Evolutionary conservation across 495 filamentous ascomycete species (phyloP).

Genomic region (Penicillium soppii): DNA sequence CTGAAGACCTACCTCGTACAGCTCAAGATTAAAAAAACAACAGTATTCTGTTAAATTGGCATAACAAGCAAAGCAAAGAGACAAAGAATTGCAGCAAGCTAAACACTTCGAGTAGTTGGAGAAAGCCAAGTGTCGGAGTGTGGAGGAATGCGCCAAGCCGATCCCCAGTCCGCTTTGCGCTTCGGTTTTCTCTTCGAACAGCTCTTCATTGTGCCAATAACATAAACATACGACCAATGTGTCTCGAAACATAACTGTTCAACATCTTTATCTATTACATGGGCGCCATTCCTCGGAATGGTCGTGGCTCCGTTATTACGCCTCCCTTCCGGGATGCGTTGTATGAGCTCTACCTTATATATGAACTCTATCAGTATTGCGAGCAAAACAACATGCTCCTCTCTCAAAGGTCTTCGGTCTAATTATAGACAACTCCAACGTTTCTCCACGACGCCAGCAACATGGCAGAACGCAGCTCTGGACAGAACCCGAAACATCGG

Average conservation of each 20-base stretch:
- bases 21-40: neutral
- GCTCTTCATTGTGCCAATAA: neutral
- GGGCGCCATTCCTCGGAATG: constrained; percentile 25
- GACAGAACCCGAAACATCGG: constrained; percentile 87
- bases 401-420: constrained; percentile 6
- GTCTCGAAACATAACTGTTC: constrained; percentile 6
- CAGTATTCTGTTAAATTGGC: constrained; percentile 6
- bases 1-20: constrained; percentile 14
- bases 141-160: constrained; percentile 22
- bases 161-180: constrained; percentile 13
- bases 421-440: constrained; percentile 6
- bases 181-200: constrained; percentile 10
- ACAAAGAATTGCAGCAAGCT: neutral
- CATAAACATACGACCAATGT: constrained; percentile 11
- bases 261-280: constrained; percentile 6
- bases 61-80: constrained; percentile 7
- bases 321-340: constrained; percentile 30
- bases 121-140: constrained; percentile 8
- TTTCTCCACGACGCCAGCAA: constrained; percentile 28
- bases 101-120: neutral
- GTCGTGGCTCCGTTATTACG: constrained; percentile 37
- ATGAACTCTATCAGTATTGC: constrained; percentile 10
- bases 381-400: constrained; percentile 8
- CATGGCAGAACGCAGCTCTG: constrained; percentile 35
- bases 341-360: constrained; percentile 20